phyloP scores from a whole-genome alignment of 495 filamentous ascomycete genomes.

The Saxispiralis lemnorum region DNA sequence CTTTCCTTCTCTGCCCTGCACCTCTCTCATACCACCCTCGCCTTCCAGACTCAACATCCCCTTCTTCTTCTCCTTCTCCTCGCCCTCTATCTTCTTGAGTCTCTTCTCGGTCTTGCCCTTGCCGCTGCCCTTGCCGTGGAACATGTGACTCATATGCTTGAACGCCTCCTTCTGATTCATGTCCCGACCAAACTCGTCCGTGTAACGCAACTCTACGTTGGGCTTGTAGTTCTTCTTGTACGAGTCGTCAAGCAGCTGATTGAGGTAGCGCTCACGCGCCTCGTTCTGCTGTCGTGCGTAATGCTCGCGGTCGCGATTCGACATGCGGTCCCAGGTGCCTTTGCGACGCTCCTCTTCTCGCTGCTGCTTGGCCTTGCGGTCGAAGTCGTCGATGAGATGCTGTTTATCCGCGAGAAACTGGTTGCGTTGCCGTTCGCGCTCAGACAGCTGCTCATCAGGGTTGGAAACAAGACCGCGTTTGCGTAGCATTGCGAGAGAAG shows the following conservation, averaged over 20 bases:
- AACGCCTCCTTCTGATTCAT: conserved; percentile 94
- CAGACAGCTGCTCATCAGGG: conserved; percentile 40
- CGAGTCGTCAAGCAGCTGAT: conserved; percentile 60
- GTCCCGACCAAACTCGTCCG: conserved; percentile 65
- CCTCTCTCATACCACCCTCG: conserved; percentile 65
- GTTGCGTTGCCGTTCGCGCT: conserved; percentile 54
- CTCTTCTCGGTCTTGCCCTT: conserved; percentile 97
- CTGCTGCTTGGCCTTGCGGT: conserved; percentile 60
- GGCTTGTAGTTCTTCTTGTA: conserved; percentile 82
- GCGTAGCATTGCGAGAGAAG: conserved; percentile 61
- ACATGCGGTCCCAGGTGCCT: conserved; percentile 71
- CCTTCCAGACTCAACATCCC: conserved; percentile 57
- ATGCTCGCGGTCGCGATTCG: conserved; percentile 76
- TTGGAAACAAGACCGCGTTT: conserved; percentile 64
- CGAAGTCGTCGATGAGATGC: conserved; percentile 53
- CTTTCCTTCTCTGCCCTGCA: conserved; percentile 52
- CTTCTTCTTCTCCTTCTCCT: conserved; percentile 70
- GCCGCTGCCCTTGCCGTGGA: conserved; percentile 93
- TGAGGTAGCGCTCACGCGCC: conserved; percentile 62
- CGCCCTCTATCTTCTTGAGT: conserved; percentile 91
- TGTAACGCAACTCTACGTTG: conserved; percentile 72
- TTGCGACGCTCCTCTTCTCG: conserved; percentile 72
- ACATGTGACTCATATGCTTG: conserved; percentile 84
- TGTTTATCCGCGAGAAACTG: conserved; percentile 67
- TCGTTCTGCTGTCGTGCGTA: conserved; percentile 74